A percentile compares a stretch with the other conserved stretches of the same genome.
These are phyloP conservation scores for Cornus suecica DNA, from an alignment of 148 eudicot species.

Conservation along the genomic window DNA sequence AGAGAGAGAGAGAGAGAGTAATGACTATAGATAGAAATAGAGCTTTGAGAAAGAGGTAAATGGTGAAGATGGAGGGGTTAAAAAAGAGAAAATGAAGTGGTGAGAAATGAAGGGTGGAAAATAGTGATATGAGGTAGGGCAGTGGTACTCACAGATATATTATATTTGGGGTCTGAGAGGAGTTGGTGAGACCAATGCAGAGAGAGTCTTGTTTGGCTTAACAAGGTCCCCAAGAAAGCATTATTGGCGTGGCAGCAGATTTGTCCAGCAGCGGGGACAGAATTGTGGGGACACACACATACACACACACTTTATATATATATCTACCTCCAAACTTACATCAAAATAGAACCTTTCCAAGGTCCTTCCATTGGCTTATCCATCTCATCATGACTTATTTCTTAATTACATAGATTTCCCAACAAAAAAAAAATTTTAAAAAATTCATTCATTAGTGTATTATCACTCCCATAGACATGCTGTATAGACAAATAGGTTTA, in stretches of 20 bases:
- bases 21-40: neutral
- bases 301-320: neutral
- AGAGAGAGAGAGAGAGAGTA: neutral
- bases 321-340: neutral
- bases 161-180: conserved; percentile 2
- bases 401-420: neutral
- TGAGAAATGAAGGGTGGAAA: conserved; percentile 4
- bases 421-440: no score
- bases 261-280: conserved; percentile 42
- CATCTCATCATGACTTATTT: neutral
- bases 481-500: no score
- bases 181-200: conserved; percentile 18
- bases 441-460: no score
- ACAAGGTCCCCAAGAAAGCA: conserved; percentile 32
- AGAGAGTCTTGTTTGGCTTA: conserved; percentile 22
- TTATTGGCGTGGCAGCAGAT: conserved; percentile 54
- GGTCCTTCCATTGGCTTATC: neutral
- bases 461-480: no score
- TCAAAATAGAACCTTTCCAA: conserved; percentile 3
- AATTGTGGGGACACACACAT: conserved; percentile 32
- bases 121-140: neutral
- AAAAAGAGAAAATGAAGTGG: neutral
- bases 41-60: neutral
- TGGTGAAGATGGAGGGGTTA: neutral
- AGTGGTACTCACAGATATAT: neutral